phyloP scores from a whole-genome alignment of 164 flowering plant genomes.

The Magnolia changhungtana region DNA sequence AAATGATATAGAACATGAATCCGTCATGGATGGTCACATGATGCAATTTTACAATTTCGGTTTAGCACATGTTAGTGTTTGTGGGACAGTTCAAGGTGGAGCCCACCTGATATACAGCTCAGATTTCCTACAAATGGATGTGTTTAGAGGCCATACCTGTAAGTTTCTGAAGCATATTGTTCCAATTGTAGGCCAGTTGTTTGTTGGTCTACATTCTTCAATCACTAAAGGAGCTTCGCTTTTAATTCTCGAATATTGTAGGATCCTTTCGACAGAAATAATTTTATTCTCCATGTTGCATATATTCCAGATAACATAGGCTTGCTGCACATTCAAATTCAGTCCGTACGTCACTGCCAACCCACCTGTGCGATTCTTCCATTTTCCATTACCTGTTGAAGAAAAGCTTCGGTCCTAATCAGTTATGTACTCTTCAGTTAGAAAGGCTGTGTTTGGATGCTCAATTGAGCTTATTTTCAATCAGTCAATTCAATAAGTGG shows the following conservation, averaged over 20 bases:
- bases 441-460: neutral
- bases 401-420: neutral
- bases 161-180: constrained; percentile 65
- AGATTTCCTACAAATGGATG: no score
- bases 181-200: constrained; percentile 79
- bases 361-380: constrained; percentile 86
- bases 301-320: constrained; percentile 86
- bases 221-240: constrained; percentile 84
- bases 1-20: neutral
- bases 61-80: no score
- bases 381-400: constrained; percentile 83
- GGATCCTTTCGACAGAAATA: constrained; percentile 92
- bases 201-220: constrained; percentile 60
- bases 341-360: constrained; percentile 92
- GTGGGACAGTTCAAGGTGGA: no score
- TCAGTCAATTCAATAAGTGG: no score
- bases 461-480: no score
- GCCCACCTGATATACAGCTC: no score
- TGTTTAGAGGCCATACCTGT: constrained; percentile 38
- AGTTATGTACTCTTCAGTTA: neutral
- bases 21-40: neutral
- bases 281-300: constrained; percentile 96
- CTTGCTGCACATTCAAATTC: constrained; percentile 79
- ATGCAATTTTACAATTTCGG: neutral
- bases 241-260: constrained; percentile 70